Percentiles rank a stretch among this genome's conserved stretches.
These are phyloP conservation scores for Trichoderma breve DNA, from an alignment of 2,329 filamentous ascomycete species.

Conservation along the genomic window DNA sequence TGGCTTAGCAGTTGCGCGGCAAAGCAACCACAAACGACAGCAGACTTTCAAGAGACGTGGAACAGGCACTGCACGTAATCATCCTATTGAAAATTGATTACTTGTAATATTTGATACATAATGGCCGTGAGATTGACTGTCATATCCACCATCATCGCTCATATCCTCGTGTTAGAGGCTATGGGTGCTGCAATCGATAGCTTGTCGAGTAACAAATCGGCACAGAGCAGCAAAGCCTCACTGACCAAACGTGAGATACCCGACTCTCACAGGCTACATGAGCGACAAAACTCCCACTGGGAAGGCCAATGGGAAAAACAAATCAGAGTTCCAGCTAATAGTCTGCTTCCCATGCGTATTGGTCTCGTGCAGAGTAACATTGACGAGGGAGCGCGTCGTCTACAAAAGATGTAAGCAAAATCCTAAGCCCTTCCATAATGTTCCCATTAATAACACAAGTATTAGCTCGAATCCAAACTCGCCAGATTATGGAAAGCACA, in stretches of 20 bases:
- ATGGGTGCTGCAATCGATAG: not conserved
- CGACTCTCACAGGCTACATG: not conserved
- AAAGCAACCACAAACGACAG: not conserved
- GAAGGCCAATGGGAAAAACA: not conserved
- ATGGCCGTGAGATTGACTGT: not conserved
- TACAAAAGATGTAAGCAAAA: not conserved
- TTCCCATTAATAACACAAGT: not conserved
- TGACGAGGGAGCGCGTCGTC: not conserved
- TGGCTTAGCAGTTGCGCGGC: not conserved
- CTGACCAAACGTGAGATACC: not conserved
- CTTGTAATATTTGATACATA: not conserved
- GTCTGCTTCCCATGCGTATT: not conserved
- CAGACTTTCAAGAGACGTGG: not conserved
- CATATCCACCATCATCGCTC: not conserved
- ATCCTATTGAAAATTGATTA: not conserved
- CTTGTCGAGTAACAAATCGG: not conserved
- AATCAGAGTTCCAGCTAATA: not conserved
- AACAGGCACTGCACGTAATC: not conserved
- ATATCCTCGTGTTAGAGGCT: not conserved
- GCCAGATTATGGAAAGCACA: not conserved
- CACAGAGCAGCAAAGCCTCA: not conserved
- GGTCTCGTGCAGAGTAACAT: not conserved
- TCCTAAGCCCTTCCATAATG: not conserved
- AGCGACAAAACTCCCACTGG: not conserved
- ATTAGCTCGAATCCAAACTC: not conserved